phyloP scores from a whole-genome alignment of 192 early-diverging fungal genomes.

The Phycomyces nitens region DNA sequence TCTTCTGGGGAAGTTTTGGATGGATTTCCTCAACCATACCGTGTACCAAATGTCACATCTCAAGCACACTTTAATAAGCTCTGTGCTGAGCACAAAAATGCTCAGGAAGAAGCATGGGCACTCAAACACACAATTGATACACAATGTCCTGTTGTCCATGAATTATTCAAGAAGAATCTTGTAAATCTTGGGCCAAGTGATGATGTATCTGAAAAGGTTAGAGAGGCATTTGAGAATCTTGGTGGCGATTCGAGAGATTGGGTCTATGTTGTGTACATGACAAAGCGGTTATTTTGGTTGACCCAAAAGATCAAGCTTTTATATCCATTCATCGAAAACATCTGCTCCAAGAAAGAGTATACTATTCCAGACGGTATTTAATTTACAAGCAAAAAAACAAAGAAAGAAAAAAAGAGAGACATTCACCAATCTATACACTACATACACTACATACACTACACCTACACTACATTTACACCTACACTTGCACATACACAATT shows the following conservation, averaged over 20 bases:
- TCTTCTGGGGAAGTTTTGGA: background rate
- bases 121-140: background rate
- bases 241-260: background rate
- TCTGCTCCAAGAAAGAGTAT: background rate
- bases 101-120: background rate
- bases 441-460: too few relatives aligned
- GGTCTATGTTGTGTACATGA: background rate
- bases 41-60: background rate
- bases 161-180: background rate
- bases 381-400: too few relatives aligned
- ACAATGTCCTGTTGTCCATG: background rate
- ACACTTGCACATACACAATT: too few relatives aligned
- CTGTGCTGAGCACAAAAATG: background rate
- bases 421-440: too few relatives aligned
- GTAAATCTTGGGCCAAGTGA: background rate
- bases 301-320: background rate
- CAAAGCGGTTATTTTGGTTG: background rate
- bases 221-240: background rate
- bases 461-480: too few relatives aligned
- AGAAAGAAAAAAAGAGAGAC: too few relatives aligned
- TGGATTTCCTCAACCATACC: background rate
- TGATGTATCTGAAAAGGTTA: background rate
- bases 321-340: background rate
- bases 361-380: background rate
- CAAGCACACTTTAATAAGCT: background rate